These are phyloP conservation scores for Mesembryanthemum crystallinum DNA, from an alignment of 148 eudicot genomes.

Conservation along the genomic window DNA sequence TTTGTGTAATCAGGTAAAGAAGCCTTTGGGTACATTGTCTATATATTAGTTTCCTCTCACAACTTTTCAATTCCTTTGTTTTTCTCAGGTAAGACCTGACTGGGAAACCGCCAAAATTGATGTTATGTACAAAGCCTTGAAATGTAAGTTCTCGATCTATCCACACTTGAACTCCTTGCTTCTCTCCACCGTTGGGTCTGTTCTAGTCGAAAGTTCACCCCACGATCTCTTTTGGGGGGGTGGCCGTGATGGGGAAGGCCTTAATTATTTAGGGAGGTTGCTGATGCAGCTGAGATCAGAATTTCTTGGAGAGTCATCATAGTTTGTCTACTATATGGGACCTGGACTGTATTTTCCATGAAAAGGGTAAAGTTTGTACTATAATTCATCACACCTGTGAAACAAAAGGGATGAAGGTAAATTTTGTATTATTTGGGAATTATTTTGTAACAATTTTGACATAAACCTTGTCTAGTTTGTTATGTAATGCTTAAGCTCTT, in stretches of 20 bases:
- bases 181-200: slow-evolving; percentile 64
- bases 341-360: neutral
- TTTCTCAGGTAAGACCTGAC: slow-evolving; percentile 67
- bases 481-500: too few relatives aligned
- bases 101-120: slow-evolving; percentile 81
- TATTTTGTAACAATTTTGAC: neutral
- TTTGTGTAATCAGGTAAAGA: neutral
- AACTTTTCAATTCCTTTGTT: neutral
- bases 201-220: slow-evolving; percentile 92
- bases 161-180: slow-evolving; percentile 79
- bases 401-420: neutral
- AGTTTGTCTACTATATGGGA: neutral
- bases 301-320: slow-evolving; percentile 52
- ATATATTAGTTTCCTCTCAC: neutral
- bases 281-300: slow-evolving; percentile 91
- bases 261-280: slow-evolving; percentile 88
- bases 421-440: neutral
- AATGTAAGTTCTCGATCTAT: slow-evolving; percentile 80
- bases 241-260: slow-evolving; percentile 98
- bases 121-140: slow-evolving; percentile 77
- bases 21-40: neutral
- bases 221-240: slow-evolving; percentile 99
- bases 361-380: neutral
- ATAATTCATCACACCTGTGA: neutral
- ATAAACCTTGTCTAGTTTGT: too few relatives aligned